Percentiles rank a stretch among this genome's conserved stretches.
These are phyloP conservation scores for Tuber calosporum DNA, from an alignment of 495 filamentous ascomycete species.

Conservation along the genomic window DNA sequence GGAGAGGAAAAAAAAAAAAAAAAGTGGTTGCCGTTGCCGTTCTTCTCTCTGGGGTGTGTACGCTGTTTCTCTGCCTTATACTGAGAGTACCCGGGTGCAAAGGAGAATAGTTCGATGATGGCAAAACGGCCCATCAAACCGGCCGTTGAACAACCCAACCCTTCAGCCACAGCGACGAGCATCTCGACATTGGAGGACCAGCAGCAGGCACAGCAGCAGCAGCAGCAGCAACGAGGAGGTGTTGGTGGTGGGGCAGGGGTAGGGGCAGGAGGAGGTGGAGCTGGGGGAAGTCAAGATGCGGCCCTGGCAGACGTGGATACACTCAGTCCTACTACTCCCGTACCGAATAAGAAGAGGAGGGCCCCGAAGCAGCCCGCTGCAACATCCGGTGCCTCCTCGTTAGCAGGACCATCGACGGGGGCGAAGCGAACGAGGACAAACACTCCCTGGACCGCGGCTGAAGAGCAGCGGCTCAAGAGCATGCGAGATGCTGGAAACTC, in stretches of 20 bases:
- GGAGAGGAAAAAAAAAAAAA: neutral
- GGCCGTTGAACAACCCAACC: slow-evolving; percentile 39
- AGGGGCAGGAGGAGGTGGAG: slow-evolving; percentile 2
- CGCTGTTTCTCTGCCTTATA: neutral
- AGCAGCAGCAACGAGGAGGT: neutral
- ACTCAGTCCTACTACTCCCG: slow-evolving; percentile 32
- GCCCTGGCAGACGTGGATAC: slow-evolving; percentile 28
- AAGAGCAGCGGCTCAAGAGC: slow-evolving; percentile 83
- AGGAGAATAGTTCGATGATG: slow-evolving; percentile 34
- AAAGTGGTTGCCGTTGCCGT: slow-evolving; percentile 1
- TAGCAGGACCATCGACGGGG: slow-evolving; percentile 30
- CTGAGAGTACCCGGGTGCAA: slow-evolving; percentile 35
- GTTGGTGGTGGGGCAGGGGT: neutral
- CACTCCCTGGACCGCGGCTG: slow-evolving; percentile 92
- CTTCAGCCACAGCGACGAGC: slow-evolving; percentile 31
- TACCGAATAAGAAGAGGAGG: slow-evolving; percentile 35
- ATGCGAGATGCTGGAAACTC: slow-evolving; percentile 90
- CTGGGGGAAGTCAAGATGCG: neutral
- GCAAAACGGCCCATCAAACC: slow-evolving; percentile 42
- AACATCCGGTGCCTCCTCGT: slow-evolving; percentile 20
- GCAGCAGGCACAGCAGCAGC: slow-evolving; percentile 26
- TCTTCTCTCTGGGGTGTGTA: neutral
- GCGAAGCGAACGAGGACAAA: slow-evolving; percentile 88
- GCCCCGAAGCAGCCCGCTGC: slow-evolving; percentile 33
- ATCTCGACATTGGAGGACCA: slow-evolving; percentile 24